Base-by-base conservation (phyloP, 2,329 filamentous ascomycete species). In the Nemania sp. region DNA sequence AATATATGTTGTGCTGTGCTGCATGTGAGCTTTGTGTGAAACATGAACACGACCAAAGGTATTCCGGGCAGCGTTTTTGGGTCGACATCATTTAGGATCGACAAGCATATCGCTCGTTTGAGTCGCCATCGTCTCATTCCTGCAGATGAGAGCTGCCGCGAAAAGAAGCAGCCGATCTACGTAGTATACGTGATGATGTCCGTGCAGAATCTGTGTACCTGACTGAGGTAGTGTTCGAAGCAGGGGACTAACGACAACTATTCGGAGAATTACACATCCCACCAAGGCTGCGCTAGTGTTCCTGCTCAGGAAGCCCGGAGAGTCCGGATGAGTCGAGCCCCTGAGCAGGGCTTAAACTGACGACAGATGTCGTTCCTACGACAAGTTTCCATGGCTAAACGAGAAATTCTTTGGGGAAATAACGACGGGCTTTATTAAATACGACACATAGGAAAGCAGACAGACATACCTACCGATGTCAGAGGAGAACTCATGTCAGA, bases 231-330 rank as follows among this genome's bases (percentile, higher is more conserved):
- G 13, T 35, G 34, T 35, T 7, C 34, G 34, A 35, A 35, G 34
- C 13, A 35, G 34, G n/a, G n/a, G n/a, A n/a, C n/a, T n/a, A n/a
- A n/a, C n/a, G n/a, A 29, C 25, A 29, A n/a, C n/a, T 39, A 25
- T 48, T 60, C 58, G 54, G 59, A 61, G 54, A 61, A 61, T 57
- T 57, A 48, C 40, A 43, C 40, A 3, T 43, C 17, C 25, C 25
- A 29, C 7, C 7, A 29, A 29, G 25, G 11, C 2, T 46, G 18
- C 43, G 21, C 12, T 29, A 25, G 43, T 42, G 17, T 42, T 12
- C 43, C 25, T n/a, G 4, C 11, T 25, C 4, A 40, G 18, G 25
- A 25, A 35, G 35, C 25, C 46, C 58, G 58, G 54, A 52, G 37
- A 49, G 48, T n/a, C 58, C 58, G 59, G 59, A 58, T 45, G 18